phyloP scores from a whole-genome alignment of 2,329 filamentous ascomycete species.

The Stagonosporopsis cucurbitacearum region DNA sequence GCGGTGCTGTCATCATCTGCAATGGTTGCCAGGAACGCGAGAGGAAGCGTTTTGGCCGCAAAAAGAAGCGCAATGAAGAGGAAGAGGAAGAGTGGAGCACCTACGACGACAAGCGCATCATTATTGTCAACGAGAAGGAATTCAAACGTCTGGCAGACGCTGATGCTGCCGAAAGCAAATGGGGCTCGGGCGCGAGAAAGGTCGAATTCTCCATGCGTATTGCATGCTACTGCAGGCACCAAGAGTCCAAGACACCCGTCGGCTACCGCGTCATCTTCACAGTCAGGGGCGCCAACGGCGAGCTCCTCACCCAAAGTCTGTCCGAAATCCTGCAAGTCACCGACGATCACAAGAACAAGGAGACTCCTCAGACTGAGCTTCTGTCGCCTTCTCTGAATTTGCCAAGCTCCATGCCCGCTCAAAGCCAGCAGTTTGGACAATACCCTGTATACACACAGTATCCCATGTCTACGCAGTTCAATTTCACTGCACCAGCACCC shows the following conservation, averaged over 20 bases:
- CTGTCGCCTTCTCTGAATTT: constrained; percentile 32
- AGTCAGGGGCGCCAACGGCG: constrained; percentile 79
- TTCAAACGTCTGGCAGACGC: constrained; percentile 45
- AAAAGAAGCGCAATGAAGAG: constrained; percentile 87
- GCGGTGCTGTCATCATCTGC: constrained; percentile 94
- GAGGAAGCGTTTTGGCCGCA: constrained; percentile 85
- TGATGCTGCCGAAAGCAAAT: constrained; percentile 27
- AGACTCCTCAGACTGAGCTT: constrained; percentile 29
- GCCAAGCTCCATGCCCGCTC: constrained; percentile 23
- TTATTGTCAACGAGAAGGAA: constrained; percentile 49
- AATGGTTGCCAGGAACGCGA: constrained; percentile 89
- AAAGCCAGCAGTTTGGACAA: constrained; percentile 16
- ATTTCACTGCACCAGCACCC: constrained; percentile 13
- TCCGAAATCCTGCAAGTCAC: constrained; percentile 88
- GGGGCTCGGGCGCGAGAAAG: constrained; percentile 63
- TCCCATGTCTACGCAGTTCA: constrained; percentile 18
- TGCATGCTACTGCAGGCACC: constrained; percentile 94
- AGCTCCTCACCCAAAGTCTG: constrained; percentile 81
- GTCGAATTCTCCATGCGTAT: constrained; percentile 93
- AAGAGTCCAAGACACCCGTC: constrained; percentile 77
- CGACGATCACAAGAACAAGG: constrained; percentile 85
- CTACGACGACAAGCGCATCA: constrained; percentile 53
- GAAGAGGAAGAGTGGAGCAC: constrained; percentile 83
- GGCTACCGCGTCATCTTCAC: constrained; percentile 96
- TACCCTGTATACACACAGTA: constrained; percentile 14